Base-by-base conservation (phyloP, 1,284 basidiomycete genomes). In the Ganoderma leucocontextum region DNA sequence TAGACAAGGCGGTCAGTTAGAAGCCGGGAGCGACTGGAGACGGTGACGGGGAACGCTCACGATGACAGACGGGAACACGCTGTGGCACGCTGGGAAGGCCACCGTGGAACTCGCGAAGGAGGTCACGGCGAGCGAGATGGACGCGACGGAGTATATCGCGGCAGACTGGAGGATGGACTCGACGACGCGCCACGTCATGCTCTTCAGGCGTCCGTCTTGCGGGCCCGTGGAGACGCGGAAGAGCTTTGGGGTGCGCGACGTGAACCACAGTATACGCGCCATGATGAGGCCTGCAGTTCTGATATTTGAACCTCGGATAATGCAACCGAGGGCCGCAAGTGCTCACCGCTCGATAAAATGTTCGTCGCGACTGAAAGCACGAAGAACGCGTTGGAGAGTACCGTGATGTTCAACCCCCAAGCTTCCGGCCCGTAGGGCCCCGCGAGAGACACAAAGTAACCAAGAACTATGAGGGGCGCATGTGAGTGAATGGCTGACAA, bases 141-240 rank as follows among this genome's bases (percentile, higher is more conserved):
- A 69, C 38, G 71, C 71, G 15, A 69, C 69, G 2, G 71, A 72
- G 65, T 72, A 72, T 33, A 72, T 69, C 2, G 71, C 71, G 1
- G 71, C 71, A 25, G 71, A 72, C 55, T 72, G 71, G 36, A 72
- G 62, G 60, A 72, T 67, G 9, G 71, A 70, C 67, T 72, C 71
- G 57, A 72, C 53, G 17, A 72, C 71, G 35, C 67, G 66, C 65
- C 67, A 70, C 22, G 66, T 55, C 17, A 55, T 22, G 17, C 22
- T 55, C 53, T 35, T 55, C 13, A 55, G 17, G 6, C 53, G 53
- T 35, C 53, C 53, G 29, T 55, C 53, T 35, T 35, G 53, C 53
- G 25, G 35, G 33, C 35, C 53, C 33, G 17, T 4, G 19, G 53
- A 55, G 53, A 35, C 25, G 22, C 29, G 53, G 25, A 33, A 19